phyloP scores from a whole-genome alignment of 2,329 filamentous ascomycete species.

The Fusarium longipes region DNA sequence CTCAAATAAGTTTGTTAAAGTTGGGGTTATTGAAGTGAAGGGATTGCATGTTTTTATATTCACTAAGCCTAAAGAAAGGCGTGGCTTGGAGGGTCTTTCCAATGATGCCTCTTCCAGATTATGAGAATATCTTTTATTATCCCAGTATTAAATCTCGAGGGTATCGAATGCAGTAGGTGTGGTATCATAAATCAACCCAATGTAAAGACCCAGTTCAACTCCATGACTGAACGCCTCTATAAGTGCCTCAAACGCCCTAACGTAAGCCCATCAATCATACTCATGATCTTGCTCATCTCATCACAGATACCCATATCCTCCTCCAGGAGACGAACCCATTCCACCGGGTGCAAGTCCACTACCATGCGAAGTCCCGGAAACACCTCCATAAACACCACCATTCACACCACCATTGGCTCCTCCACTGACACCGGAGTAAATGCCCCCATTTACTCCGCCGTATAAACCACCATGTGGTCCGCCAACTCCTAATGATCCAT shows the following conservation, averaged over 20 bases:
- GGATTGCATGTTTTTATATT: too few relatives aligned
- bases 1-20: too few relatives aligned
- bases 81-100: too few relatives aligned
- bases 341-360: slow-evolving; percentile 22
- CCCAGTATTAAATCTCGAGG: too few relatives aligned
- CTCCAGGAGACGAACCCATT: slow-evolving; percentile 26
- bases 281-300: accelerated
- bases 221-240: not conserved
- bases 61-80: too few relatives aligned
- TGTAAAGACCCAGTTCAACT: accelerated
- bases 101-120: too few relatives aligned
- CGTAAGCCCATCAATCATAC: not conserved
- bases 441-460: slow-evolving; percentile 29
- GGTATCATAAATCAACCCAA: not conserved
- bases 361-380: slow-evolving; percentile 22
- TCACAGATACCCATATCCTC: slow-evolving; percentile 20
- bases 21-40: too few relatives aligned
- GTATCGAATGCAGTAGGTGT: not conserved
- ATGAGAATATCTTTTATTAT: too few relatives aligned
- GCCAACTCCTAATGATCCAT: slow-evolving; percentile 11
- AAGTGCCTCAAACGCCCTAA: not conserved
- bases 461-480: slow-evolving; percentile 22
- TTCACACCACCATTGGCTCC: slow-evolving; percentile 22
- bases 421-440: slow-evolving; percentile 24
- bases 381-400: slow-evolving; percentile 33